phyloP scores from a whole-genome alignment of 2,329 filamentous ascomycete species.

The Neonectria ditissima region DNA sequence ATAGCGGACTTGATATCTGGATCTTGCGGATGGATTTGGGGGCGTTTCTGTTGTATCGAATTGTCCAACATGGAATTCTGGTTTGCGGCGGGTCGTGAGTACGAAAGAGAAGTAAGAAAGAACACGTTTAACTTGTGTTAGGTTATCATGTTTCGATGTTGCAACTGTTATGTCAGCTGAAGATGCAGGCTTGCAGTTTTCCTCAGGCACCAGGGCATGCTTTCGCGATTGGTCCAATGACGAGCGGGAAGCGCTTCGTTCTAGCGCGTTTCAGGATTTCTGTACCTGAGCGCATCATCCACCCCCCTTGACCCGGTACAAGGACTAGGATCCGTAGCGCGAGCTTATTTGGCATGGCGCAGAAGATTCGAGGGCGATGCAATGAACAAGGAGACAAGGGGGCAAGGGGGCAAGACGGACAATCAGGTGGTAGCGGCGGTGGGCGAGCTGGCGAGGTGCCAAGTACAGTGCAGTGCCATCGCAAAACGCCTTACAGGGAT shows the following conservation, averaged over 20 bases:
- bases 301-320: slow-evolving; percentile 1
- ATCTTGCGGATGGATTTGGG: no score
- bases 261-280: slow-evolving; percentile 24
- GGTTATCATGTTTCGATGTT: neutral
- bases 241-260: neutral
- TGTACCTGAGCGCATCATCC: slow-evolving; percentile 19
- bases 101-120: neutral
- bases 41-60: no score
- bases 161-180: neutral
- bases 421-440: neutral
- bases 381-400: neutral
- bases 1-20: slow-evolving; percentile 4
- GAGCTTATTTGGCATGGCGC: slow-evolving; percentile 18
- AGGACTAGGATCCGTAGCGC: slow-evolving; percentile 3
- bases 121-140: neutral
- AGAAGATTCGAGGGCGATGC: neutral
- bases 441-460: neutral
- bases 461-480: neutral
- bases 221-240: slow-evolving; percentile 14
- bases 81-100: neutral
- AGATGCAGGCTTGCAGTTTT: no score
- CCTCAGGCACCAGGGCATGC: neutral
- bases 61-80: no score
- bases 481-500: neutral
- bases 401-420: neutral